phyloP scores from a whole-genome alignment of 1,139 yeast species.

The Nakaseomyces bracarensis region DNA sequence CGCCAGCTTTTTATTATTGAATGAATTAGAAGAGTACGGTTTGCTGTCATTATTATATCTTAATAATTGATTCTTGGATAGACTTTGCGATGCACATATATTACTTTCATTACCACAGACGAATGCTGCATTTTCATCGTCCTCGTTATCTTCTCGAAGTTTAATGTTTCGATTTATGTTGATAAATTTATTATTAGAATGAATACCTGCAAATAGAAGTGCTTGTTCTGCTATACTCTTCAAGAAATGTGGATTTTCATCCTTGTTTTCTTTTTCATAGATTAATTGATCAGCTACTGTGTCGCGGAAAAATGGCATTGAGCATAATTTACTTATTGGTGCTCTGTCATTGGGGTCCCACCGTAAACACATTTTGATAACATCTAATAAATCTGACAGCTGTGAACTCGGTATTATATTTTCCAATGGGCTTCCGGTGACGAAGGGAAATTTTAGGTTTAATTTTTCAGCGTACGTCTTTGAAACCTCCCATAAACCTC shows the following conservation, averaged over 20 bases:
- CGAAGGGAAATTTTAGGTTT: constrained; percentile 47
- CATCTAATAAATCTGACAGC: constrained; percentile 38
- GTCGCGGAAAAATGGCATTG: constrained; percentile 46
- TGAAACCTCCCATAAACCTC: constrained; percentile 66
- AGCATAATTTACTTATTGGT: constrained; percentile 39
- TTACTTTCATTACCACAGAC: not conserved
- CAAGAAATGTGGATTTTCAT: constrained; percentile 5
- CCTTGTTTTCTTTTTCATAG: constrained; percentile 3
- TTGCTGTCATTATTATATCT: not conserved
- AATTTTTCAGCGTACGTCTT: constrained; percentile 40
- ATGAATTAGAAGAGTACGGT: not conserved
- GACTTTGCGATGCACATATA: not conserved
- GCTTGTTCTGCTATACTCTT: constrained; percentile 23
- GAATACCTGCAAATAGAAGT: constrained; percentile 23
- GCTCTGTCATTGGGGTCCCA: constrained; percentile 61
- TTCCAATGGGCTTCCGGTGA: constrained; percentile 36
- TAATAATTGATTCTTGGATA: not conserved
- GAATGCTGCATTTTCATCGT: not conserved
- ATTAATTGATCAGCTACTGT: constrained; percentile 31
- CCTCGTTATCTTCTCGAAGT: constrained; percentile 4
- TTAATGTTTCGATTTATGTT: constrained; percentile 2
- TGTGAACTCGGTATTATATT: constrained; percentile 36
- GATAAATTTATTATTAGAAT: not conserved
- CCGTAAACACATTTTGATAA: constrained; percentile 47
- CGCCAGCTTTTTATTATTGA: not conserved